phyloP scores from a whole-genome alignment of 306 rosid species.

The Herpetospermum pedunculosum region DNA sequence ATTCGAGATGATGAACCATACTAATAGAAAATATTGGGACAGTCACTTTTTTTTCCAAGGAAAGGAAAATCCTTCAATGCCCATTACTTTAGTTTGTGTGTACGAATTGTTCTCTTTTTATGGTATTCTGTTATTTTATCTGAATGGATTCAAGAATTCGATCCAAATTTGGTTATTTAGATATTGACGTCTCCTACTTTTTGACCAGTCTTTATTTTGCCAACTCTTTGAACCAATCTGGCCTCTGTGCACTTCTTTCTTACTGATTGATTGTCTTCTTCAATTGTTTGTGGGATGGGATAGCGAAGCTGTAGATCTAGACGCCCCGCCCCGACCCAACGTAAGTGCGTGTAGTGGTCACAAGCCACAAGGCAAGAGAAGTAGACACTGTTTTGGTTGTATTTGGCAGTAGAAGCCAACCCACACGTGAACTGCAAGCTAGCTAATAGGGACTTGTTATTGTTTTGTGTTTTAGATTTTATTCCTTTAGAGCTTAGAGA shows the following conservation, averaged over 20 bases:
- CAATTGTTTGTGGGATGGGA: not conserved
- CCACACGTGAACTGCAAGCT: conserved; percentile 23
- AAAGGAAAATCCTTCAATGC: not conserved
- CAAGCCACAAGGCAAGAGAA: conserved; percentile 8
- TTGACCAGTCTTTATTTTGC: conserved; percentile 5
- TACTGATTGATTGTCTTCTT: not conserved
- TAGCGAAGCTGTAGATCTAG: not conserved
- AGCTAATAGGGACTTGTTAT: conserved; percentile 4
- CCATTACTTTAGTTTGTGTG: not conserved
- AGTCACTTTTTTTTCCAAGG: conserved; percentile 4
- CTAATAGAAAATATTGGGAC: conserved; percentile 2
- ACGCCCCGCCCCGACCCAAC: conserved; percentile 3
- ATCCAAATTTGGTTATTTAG: not conserved
- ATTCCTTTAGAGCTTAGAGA: conserved; percentile 6
- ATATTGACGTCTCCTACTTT: conserved; percentile 4
- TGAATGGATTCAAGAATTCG: not conserved
- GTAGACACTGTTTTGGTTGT: conserved; percentile 20
- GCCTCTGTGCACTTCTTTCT: not conserved
- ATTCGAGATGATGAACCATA: conserved; percentile 1
- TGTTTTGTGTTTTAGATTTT: conserved; percentile 13
- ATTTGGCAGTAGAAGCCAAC: conserved; percentile 13
- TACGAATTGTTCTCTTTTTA: not conserved
- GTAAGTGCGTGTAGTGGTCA: conserved; percentile 13
- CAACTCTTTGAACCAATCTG: conserved; percentile 9
- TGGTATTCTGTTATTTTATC: not conserved